Base-by-base conservation (phyloP, 73 alveolate species). In the Paramecium tetraurelia region DNA sequence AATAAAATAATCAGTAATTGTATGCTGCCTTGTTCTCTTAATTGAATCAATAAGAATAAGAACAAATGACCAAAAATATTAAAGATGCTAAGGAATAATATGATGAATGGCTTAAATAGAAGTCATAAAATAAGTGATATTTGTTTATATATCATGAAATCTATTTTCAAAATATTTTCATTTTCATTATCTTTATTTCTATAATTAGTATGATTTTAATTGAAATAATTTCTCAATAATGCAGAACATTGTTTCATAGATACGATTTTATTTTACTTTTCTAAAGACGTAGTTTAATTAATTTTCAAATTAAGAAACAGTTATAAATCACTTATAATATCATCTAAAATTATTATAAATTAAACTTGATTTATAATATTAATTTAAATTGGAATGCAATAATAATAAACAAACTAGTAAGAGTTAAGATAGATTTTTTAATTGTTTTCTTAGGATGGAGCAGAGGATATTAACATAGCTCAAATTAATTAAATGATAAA, bases 91-190 rank as follows among this genome's bases (percentile, higher is more conserved):
- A 80, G 14, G 29, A 80, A 80, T 80, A 80, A 80, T 80, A 80
- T 80, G 90, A 40, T 2, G 90, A 80, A 43, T 80, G 90, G 90
- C 29, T 80, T 7, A 80, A 80, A 43, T 33, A 72, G 86, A 72
- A 72, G 40, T 72, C 38, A 36, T 38, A 33, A 33, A 72, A 72
- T 72, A 35, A 72, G 27, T 72, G 86, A 72, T n/a, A 63, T 63
- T 27, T 63, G 31, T 63, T 63, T 63, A 63, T 63, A 24, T 27
- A 53, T 53, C 69, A 53, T 53, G 18, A 53, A 7, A 53, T 53
- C 69, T 16, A 53, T n/a, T 18, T n/a, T 53, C n/a, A 53, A 27
- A 27, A 27, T 27, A 27, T 46, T 3, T 46, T 3, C 22, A n/a
- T n/a, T n/a, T 8, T 46, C 16, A 2, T 50, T 50, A 2, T 50